Conservation (phyloP, 768 basidiomycete genomes). For the Tylopilus sp. region DNA sequence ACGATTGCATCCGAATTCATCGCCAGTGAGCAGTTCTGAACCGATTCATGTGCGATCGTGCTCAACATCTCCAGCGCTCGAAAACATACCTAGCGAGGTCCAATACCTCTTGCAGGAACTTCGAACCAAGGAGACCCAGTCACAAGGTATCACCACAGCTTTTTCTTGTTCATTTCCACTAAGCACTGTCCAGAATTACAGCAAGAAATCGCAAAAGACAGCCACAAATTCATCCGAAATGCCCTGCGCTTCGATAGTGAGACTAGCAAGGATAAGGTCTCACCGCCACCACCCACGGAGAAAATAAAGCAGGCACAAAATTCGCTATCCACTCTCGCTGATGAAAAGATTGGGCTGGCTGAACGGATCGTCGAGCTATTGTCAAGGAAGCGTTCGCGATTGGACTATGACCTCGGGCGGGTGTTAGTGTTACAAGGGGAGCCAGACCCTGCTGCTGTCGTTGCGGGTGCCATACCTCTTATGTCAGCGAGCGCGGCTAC, state of each 20-base stretch:
- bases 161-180: background rate
- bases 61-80: conserved; percentile 35
- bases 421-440: conserved; percentile 47
- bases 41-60: background rate
- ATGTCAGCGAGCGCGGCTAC: conserved; percentile 10
- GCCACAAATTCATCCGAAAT: conserved; percentile 43
- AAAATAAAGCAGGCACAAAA: conserved; percentile 29
- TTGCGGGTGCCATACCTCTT: conserved; percentile 27
- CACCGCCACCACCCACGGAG: conserved; percentile 24
- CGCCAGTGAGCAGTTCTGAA: conserved; percentile 35
- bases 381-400: conserved; percentile 42
- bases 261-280: conserved; percentile 34
- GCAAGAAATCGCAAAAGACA: conserved; percentile 44
- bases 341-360: conserved; percentile 43
- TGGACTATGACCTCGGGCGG: conserved; percentile 45
- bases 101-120: conserved; percentile 49
- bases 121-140: conserved; percentile 40
- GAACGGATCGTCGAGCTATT: conserved; percentile 44
- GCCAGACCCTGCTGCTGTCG: conserved; percentile 33
- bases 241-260: conserved; percentile 33
- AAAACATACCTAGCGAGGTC: conserved; percentile 49
- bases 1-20: conserved; percentile 48
- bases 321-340: conserved; percentile 32
- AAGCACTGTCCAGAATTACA: conserved; percentile 34
- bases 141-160: conserved; percentile 34